These are phyloP conservation scores for Pichia nanzhaoensis DNA, from an alignment of 805 yeast genomes.

Conservation along the genomic window DNA sequence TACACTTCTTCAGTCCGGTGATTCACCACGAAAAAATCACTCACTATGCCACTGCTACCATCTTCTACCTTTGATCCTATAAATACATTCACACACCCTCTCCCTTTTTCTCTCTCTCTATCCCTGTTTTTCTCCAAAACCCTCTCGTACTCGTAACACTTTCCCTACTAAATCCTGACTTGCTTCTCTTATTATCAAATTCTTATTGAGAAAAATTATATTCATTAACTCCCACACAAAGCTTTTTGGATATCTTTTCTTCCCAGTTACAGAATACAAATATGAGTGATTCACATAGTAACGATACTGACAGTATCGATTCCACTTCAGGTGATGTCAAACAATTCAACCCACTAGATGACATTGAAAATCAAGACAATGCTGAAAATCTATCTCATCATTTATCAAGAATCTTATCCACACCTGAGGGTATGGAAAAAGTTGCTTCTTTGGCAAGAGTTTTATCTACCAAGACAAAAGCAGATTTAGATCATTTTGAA, in stretches of 20 bases:
- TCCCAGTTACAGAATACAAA: neutral
- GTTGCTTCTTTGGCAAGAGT: slow-evolving; percentile 45
- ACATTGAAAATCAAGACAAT: slow-evolving; percentile 22
- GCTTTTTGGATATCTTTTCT: neutral
- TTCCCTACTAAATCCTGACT: neutral
- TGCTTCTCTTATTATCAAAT: neutral
- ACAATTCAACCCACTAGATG: slow-evolving; percentile 23
- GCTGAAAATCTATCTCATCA: slow-evolving; percentile 23
- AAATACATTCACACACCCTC: too few species aligned
- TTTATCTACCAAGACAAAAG: slow-evolving; percentile 42
- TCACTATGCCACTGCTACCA: too few species aligned
- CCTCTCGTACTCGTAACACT: too few species aligned
- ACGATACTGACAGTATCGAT: slow-evolving; percentile 20
- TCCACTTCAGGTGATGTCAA: slow-evolving; percentile 22
- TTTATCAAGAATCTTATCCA: slow-evolving; percentile 22
- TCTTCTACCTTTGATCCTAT: too few species aligned
- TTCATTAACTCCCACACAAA: neutral
- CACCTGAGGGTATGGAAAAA: slow-evolving; percentile 27
- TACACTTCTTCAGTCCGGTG: too few species aligned
- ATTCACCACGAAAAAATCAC: too few species aligned
- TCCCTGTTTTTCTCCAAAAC: neutral
- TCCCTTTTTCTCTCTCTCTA: too few species aligned
- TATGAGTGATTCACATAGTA: slow-evolving; percentile 11
- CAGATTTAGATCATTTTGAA: slow-evolving; percentile 39
- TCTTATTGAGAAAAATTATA: neutral